phyloP scores from a whole-genome alignment of 495 filamentous ascomycete genomes.

The Parathielavia hyrcaniae region DNA sequence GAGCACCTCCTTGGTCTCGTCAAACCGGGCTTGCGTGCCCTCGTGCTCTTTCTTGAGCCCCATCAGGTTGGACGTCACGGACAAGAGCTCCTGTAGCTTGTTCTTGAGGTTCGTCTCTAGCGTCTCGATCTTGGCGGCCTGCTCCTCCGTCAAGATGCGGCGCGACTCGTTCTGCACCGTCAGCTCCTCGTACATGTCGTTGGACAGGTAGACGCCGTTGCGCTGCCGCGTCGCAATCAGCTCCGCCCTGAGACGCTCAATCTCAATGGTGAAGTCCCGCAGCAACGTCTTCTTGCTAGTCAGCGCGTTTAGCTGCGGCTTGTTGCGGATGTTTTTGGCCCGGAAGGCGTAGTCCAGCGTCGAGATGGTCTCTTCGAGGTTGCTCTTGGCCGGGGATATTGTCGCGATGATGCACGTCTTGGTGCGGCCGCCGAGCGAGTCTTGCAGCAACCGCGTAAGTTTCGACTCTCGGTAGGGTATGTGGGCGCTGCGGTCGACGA shows the following conservation, averaged over 20 bases:
- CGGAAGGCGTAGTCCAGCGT: conserved; percentile 96
- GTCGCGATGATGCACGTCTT: conserved; percentile 99
- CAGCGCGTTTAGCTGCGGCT: conserved; percentile 87
- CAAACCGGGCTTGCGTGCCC: conserved; percentile 58
- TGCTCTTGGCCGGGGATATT: conserved; percentile 86
- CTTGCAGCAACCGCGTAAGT: conserved; percentile 87
- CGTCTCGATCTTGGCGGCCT: conserved; percentile 82
- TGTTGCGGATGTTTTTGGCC: conserved; percentile 97
- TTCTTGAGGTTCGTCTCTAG: conserved; percentile 84
- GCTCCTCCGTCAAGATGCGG: conserved; percentile 87
- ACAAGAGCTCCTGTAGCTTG: conserved; percentile 85
- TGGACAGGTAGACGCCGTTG: conserved; percentile 88
- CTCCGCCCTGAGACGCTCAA: conserved; percentile 88
- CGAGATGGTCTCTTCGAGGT: conserved; percentile 95
- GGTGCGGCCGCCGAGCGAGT: conserved; percentile 88
- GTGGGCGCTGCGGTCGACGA: conserved; percentile 84
- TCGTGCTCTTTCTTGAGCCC: conserved; percentile 82
- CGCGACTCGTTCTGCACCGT: conserved; percentile 85
- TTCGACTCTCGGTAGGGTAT: conserved; percentile 98
- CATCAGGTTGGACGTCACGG: conserved; percentile 76
- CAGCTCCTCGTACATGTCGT: conserved; percentile 79
- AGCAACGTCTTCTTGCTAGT: conserved; percentile 89
- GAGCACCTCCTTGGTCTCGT: conserved; percentile 71
- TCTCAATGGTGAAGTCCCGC: conserved; percentile 84
- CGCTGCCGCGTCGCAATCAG: conserved; percentile 87